Evolutionary conservation across 805 yeast species (phyloP).

Genomic region (Sugiyamaella smithiae): DNA sequence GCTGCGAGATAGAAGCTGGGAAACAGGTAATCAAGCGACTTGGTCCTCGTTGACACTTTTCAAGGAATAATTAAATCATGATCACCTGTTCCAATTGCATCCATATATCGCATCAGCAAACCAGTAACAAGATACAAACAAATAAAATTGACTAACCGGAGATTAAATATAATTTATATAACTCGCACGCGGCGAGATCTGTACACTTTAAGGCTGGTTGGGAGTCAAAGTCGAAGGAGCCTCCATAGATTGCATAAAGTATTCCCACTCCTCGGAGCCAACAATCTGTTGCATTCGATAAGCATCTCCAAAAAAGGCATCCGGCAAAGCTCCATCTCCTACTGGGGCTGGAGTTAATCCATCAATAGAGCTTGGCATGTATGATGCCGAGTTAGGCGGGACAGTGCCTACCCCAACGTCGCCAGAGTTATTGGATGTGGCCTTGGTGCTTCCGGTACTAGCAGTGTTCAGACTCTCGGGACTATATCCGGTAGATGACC

Average conservation of each 20-base stretch:
- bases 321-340: constrained; percentile 5
- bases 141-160: not conserved
- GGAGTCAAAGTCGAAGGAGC: not conserved
- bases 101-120: too few species aligned
- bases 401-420: not conserved
- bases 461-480: constrained; percentile 16
- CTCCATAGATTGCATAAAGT: constrained; percentile 19
- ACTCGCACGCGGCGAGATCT: not conserved
- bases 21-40: constrained; percentile 30
- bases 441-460: constrained; percentile 2
- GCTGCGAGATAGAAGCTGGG: constrained; percentile 38
- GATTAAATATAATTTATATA: not conserved
- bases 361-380: not conserved
- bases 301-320: constrained; percentile 18
- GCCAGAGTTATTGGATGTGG: not conserved
- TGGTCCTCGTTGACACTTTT: constrained; percentile 36
- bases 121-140: too few species aligned
- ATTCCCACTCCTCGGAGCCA: constrained; percentile 26
- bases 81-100: too few species aligned
- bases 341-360: not conserved
- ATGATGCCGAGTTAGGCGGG: not conserved
- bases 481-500: constrained; percentile 9
- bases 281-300: constrained; percentile 19
- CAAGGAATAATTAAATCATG: too few species aligned
- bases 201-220: not conserved